A percentile compares a stretch with the other conserved stretches of the same genome.
Conservation (phyloP, 140 eudicot genomes). For the Artemisia princeps region DNA sequence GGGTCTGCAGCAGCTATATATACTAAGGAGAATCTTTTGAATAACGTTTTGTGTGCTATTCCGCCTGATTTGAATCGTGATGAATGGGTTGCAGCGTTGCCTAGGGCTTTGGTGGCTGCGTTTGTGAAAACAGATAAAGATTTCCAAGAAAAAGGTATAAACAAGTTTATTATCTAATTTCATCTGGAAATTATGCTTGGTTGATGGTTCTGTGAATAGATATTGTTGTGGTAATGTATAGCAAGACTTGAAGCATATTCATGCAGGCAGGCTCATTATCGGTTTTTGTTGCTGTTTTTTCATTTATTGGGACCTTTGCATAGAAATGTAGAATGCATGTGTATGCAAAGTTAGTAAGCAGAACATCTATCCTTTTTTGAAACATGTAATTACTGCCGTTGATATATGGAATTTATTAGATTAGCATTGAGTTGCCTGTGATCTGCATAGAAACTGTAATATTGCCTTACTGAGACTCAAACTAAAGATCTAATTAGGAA, state of each 20-base stretch:
- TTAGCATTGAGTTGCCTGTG: background rate
- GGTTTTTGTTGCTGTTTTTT: background rate
- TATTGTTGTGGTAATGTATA: conserved; percentile 5
- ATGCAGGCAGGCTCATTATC: background rate
- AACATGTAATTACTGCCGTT: background rate
- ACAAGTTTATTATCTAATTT: conserved; percentile 13
- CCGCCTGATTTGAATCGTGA: conserved; percentile 78
- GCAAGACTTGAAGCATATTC: conserved; percentile 3
- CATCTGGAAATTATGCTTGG: conserved; percentile 30
- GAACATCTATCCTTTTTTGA: background rate
- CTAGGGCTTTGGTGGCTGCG: conserved; percentile 95
- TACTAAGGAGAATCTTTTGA: conserved; percentile 74
- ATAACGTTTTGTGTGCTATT: conserved; percentile 67
- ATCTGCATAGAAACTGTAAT: conserved; percentile 11
- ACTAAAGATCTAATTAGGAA: conserved; percentile 9
- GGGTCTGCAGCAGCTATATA: conserved; percentile 92
- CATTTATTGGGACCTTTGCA: conserved; percentile 6
- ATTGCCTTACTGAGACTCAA: background rate
- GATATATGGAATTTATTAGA: background rate
- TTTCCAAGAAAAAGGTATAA: conserved; percentile 70
- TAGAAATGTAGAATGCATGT: background rate
- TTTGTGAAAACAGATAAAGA: conserved; percentile 96
- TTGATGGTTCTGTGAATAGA: conserved; percentile 21
- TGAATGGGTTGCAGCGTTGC: conserved; percentile 81
- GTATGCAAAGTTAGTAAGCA: conserved; percentile 11